phyloP scores from a whole-genome alignment of 2,329 filamentous ascomycete species.

The Penicillium sp. region DNA sequence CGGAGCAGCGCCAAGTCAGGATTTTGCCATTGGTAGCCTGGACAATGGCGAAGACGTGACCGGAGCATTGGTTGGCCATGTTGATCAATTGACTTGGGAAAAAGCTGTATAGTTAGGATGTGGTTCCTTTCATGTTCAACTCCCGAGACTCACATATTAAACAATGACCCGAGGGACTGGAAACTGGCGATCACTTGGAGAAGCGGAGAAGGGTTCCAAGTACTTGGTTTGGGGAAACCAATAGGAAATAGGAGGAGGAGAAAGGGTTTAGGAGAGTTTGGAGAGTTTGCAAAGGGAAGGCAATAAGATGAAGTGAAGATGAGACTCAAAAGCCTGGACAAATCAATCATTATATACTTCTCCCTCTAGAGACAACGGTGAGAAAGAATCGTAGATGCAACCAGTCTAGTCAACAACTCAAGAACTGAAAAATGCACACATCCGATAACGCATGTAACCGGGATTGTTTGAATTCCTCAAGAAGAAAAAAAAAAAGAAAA shows the following conservation, averaged over 20 bases:
- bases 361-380: neutral
- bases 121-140: neutral
- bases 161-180: constrained; percentile 20
- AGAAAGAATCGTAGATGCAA: neutral
- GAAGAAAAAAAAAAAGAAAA: neutral
- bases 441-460: constrained; percentile 1
- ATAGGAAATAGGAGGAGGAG: neutral
- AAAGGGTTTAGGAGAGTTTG: neutral
- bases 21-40: constrained; percentile 45
- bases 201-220: constrained; percentile 15
- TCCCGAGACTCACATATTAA: constrained; percentile 19
- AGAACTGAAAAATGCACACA: neutral
- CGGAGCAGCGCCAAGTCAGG: constrained; percentile 44
- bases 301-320: neutral
- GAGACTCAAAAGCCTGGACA: neutral
- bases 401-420: neutral
- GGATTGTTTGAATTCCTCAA: neutral
- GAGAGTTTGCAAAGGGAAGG: neutral
- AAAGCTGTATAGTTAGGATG: neutral
- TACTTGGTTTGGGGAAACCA: neutral
- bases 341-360: constrained; percentile 2
- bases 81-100: neutral
- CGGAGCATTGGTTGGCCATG: constrained; percentile 43
- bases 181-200: constrained; percentile 18
- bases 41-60: constrained; percentile 40